Evolutionary conservation across 2,329 filamentous ascomycete genomes (phyloP).

Genomic region (Trichoderma gracile): DNA sequence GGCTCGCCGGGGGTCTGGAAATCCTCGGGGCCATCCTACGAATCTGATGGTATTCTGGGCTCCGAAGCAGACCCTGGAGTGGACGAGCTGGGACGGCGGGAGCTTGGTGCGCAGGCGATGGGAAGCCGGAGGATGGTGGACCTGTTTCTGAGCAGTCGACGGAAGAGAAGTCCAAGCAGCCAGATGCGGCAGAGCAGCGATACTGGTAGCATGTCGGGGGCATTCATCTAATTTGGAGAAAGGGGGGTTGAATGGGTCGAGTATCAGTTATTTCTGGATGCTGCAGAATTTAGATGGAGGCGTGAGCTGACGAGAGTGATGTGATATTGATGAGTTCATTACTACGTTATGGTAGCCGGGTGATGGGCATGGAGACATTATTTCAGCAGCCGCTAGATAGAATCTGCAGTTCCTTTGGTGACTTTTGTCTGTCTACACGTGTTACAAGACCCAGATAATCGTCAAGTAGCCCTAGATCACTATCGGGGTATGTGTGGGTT

Average conservation of each 20-base stretch:
- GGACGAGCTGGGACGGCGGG: slow-evolving; percentile 11
- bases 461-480: neutral
- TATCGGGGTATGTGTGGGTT: no score
- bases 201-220: slow-evolving; percentile 32
- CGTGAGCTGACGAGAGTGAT: neutral
- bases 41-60: neutral
- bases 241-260: neutral
- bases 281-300: neutral
- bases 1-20: slow-evolving; percentile 29
- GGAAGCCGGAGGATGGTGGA: slow-evolving; percentile 57
- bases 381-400: slow-evolving; percentile 2
- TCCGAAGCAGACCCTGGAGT: neutral
- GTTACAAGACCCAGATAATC: neutral
- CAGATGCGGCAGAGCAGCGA: slow-evolving; percentile 31
- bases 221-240: slow-evolving; percentile 36
- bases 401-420: neutral
- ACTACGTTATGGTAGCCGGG: neutral
- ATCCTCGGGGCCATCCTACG: neutral
- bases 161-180: slow-evolving; percentile 44
- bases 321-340: slow-evolving; percentile 1
- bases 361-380: neutral
- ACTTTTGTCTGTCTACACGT: neutral
- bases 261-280: slow-evolving; percentile 8
- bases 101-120: slow-evolving; percentile 39
- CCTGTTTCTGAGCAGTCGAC: slow-evolving; percentile 53